Evolutionary conservation across 176 grass and related monocot species (phyloP).

Genomic region (Avena atlantica): DNA sequence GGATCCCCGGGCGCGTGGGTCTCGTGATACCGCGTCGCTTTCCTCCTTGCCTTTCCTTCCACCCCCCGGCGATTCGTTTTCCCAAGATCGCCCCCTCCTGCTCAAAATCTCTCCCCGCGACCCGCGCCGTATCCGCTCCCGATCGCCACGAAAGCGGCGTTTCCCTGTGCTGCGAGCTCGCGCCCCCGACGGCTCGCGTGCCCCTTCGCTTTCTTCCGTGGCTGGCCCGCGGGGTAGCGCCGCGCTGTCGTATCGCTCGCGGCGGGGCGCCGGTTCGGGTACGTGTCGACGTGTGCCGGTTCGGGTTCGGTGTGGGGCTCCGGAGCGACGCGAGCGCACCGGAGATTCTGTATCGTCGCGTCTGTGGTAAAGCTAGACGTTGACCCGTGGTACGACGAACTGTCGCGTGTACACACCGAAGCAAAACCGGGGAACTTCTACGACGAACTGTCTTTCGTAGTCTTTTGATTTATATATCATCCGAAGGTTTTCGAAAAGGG

Average conservation of each 20-base stretch:
- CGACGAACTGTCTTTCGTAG: too few species aligned
- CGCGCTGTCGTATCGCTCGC: too few species aligned
- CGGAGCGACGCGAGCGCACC: not conserved
- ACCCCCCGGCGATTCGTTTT: not conserved
- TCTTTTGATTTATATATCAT: too few species aligned
- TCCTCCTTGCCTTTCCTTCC: not conserved
- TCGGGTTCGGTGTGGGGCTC: not conserved
- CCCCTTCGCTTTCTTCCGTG: too few species aligned
- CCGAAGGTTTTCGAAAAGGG: too few species aligned
- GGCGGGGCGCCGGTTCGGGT: not conserved
- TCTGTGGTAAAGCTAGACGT: not conserved
- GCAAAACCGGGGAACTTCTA: too few species aligned
- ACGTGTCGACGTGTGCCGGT: not conserved
- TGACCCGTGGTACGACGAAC: not conserved
- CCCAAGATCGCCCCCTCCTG: not conserved
- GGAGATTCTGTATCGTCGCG: constrained; percentile 11
- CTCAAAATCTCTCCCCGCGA: not conserved
- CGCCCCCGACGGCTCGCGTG: not conserved
- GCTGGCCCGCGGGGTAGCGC: too few species aligned
- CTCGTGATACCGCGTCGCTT: constrained; percentile 4
- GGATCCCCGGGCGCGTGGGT: constrained; percentile 1
- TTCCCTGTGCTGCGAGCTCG: not conserved
- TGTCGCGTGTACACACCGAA: not conserved
- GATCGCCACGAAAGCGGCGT: constrained; percentile 7
- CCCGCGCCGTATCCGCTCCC: not conserved